A percentile compares a stretch with the other conserved stretches of the same genome.
These are phyloP conservation scores for Peronospora destructor DNA, from an alignment of 352 stramenopile species.

Conservation along the genomic window DNA sequence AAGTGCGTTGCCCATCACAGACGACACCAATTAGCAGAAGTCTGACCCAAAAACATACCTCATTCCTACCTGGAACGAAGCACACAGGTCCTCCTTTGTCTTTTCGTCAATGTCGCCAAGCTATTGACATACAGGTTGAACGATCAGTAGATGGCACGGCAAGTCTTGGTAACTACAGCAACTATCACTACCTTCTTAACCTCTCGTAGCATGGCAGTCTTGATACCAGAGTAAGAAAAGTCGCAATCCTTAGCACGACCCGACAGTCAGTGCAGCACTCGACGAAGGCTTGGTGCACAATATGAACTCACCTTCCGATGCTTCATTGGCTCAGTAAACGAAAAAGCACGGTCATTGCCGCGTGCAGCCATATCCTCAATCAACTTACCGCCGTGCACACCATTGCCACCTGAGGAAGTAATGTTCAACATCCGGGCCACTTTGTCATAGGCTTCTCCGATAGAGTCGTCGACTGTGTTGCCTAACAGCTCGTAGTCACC, in stretches of 20 bases:
- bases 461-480: slow-evolving; percentile 95
- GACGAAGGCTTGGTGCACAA: neutral
- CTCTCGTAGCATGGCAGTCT: slow-evolving; percentile 91
- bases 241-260: slow-evolving; percentile 81
- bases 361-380: slow-evolving; percentile 89
- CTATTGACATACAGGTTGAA: slow-evolving; percentile 27
- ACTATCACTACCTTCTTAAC: slow-evolving; percentile 41
- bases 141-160: slow-evolving; percentile 1
- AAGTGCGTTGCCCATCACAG: neutral
- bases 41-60: neutral
- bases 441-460: slow-evolving; percentile 98
- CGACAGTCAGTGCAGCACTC: neutral
- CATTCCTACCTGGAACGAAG: slow-evolving; percentile 84
- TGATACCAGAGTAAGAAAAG: slow-evolving; percentile 97
- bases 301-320: slow-evolving; percentile 41
- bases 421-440: slow-evolving; percentile 92
- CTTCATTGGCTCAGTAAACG: slow-evolving; percentile 91
- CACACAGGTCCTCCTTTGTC: slow-evolving; percentile 87
- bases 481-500: slow-evolving; percentile 91
- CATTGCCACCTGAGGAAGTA: slow-evolving; percentile 30
- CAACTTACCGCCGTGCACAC: slow-evolving; percentile 87
- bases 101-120: slow-evolving; percentile 40
- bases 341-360: slow-evolving; percentile 87
- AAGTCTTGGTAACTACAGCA: neutral
- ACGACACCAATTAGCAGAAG: neutral